phyloP scores from a whole-genome alignment of 2,329 filamentous ascomycete species.

The Pseudocercospora macadamiae region DNA sequence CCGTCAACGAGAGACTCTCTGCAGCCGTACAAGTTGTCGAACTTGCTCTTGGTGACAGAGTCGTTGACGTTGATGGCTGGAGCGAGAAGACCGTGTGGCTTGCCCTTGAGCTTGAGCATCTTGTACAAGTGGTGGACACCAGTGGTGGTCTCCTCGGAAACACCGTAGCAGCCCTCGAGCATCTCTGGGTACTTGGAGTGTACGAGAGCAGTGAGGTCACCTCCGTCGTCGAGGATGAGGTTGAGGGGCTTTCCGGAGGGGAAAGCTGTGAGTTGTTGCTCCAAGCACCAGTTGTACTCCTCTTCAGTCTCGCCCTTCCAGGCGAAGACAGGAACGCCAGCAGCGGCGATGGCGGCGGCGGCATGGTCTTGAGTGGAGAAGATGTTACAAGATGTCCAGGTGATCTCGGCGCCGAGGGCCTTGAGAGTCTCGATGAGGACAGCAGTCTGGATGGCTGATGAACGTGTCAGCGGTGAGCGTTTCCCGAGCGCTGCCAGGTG shows the following conservation, averaged over 20 bases:
- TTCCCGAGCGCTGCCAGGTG: background rate
- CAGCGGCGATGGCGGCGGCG: slow-evolving; percentile 92
- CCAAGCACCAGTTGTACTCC: slow-evolving; percentile 99
- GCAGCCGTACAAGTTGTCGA: slow-evolving; percentile 99
- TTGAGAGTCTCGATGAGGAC: slow-evolving; percentile 98
- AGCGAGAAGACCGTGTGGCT: slow-evolving; percentile 73
- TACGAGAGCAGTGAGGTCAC: slow-evolving; percentile 93
- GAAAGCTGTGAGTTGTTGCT: slow-evolving; percentile 97
- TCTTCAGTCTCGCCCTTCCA: slow-evolving; percentile 97
- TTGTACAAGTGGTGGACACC: slow-evolving; percentile 99
- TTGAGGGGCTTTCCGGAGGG: slow-evolving; percentile 96
- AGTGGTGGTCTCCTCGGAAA: slow-evolving; percentile 99
- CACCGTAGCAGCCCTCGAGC: slow-evolving; percentile 97
- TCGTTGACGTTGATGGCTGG: slow-evolving; percentile 99
- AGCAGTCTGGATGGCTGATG: slow-evolving; percentile 88
- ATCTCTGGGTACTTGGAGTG: slow-evolving; percentile 98
- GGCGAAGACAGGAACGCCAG: slow-evolving; percentile 84
- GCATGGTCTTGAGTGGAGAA: slow-evolving; percentile 99
- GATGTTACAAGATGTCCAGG: slow-evolving; percentile 99
- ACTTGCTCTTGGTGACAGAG: slow-evolving; percentile 99
- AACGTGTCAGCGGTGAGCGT: slow-evolving; percentile 21
- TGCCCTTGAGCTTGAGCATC: slow-evolving; percentile 82
- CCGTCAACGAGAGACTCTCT: slow-evolving; percentile 97
- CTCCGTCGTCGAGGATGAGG: slow-evolving; percentile 98
- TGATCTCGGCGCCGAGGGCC: slow-evolving; percentile 94